Base-by-base conservation (phyloP, 176 grass and related monocot genomes). In the Bolboschoenus planiculmis region DNA sequence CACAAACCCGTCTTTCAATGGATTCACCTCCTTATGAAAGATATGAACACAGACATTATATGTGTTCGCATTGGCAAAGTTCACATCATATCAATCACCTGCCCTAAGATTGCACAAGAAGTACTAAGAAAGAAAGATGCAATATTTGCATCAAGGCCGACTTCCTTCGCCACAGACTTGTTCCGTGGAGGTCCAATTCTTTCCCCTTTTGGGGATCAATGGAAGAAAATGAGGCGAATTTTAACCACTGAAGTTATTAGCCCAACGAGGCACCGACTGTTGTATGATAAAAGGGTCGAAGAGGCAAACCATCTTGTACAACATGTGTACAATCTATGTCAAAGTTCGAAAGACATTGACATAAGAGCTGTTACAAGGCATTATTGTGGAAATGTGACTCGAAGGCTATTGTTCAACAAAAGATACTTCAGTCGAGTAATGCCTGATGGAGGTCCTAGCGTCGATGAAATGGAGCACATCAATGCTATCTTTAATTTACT, bases 141-240 rank as follows among this genome's bases (percentile, higher is more conserved):
- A 30, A 74, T 84, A 13, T 91, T 92, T 80, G 84, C 86, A 0
- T 86, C 86, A 40, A 53, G 88, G 0, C 93, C 93, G 0, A 9
- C 35, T 18, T 87, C 83, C n/a, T 83, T 92, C 46, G 88, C 90
- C 9, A 56, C 88, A 6, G 42, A 59, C 73, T 23, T 78, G 8
- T 62, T 88, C 66, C 60, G 90, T 83, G 8, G 81, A 0, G 86
- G 84, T 0, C 54, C 53, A 31, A 55, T 43, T 85, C 54, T 96
- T 24, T 51, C 84, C n/a, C 86, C 88, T 3, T 85, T 56, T 60
- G 90, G 90, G 0, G 90, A 91, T 43, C 90, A 88, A 82, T 91
- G 90, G 92, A 79, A 56, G 61, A 94, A 91, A 83, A 91, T 94
- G 92, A 78, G 87, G 13, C 84, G 85, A 31, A 65, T 91, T 24